Conservation (phyloP, 805 yeast species). For the Yamadazyma laniorum region DNA sequence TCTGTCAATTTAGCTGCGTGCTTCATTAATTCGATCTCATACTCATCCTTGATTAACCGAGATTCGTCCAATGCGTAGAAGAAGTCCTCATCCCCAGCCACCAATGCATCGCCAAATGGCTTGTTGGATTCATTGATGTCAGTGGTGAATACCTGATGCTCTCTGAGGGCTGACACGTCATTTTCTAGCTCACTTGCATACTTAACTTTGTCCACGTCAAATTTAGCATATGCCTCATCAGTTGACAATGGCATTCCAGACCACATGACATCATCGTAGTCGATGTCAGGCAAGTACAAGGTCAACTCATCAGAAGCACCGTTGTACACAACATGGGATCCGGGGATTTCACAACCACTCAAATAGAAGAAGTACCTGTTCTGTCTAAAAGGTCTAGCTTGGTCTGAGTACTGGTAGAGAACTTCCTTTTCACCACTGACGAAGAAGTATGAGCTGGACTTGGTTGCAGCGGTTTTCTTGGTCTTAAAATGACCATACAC, state of each 20-base stretch:
- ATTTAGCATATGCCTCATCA: slow-evolving; percentile 62
- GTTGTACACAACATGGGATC: slow-evolving; percentile 64
- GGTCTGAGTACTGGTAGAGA: slow-evolving; percentile 75
- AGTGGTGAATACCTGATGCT: slow-evolving; percentile 45
- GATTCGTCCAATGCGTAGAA: slow-evolving; percentile 81
- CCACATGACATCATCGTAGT: slow-evolving; percentile 93
- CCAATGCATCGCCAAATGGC: slow-evolving; percentile 35
- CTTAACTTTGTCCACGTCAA: slow-evolving; percentile 79
- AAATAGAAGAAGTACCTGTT: slow-evolving; percentile 87
- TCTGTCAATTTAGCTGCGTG: slow-evolving; percentile 85
- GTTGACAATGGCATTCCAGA: slow-evolving; percentile 77
- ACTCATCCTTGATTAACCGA: slow-evolving; percentile 78
- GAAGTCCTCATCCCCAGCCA: slow-evolving; percentile 47
- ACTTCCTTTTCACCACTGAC: slow-evolving; percentile 60
- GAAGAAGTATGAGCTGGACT: slow-evolving; percentile 37
- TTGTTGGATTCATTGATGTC: slow-evolving; percentile 50
- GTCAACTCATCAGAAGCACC: slow-evolving; percentile 54
- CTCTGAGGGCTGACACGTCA: slow-evolving; percentile 28
- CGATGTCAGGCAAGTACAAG: slow-evolving; percentile 79
- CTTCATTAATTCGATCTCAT: slow-evolving; percentile 71
- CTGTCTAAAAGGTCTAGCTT: slow-evolving; percentile 75
- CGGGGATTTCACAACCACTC: slow-evolving; percentile 80
- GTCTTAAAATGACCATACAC: slow-evolving; percentile 43
- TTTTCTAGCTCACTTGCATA: slow-evolving; percentile 52
- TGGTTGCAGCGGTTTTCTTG: slow-evolving; percentile 22